phyloP scores from a whole-genome alignment of 1,139 yeast species.

The Pichiaceae sp. region DNA sequence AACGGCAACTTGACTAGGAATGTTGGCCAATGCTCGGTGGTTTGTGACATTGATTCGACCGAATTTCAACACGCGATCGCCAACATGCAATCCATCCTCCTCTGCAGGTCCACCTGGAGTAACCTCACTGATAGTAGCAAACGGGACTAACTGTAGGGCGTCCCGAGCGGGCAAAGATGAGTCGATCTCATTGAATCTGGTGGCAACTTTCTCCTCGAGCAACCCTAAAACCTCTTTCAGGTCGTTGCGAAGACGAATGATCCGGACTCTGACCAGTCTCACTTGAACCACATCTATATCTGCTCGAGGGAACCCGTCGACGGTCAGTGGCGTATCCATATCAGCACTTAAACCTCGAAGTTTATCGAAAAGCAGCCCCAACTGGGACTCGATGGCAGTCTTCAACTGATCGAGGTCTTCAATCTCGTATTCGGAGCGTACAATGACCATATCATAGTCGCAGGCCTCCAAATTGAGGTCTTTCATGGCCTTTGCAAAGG shows the following conservation, averaged over 20 bases:
- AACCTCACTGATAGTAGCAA: slow-evolving; percentile 48
- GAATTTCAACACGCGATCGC: slow-evolving; percentile 33
- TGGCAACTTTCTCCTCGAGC: slow-evolving; percentile 38
- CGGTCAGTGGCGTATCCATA: slow-evolving; percentile 57
- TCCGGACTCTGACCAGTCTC: slow-evolving; percentile 51
- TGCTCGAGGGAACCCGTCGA: slow-evolving; percentile 78
- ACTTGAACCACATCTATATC: slow-evolving; percentile 72
- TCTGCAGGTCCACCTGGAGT: slow-evolving; percentile 38
- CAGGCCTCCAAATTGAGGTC: not conserved
- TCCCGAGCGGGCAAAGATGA: slow-evolving; percentile 3
- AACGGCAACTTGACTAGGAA: not conserved
- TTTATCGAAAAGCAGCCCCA: slow-evolving; percentile 13
- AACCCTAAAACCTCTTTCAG: slow-evolving; percentile 39
- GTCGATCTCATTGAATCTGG: slow-evolving; percentile 6
- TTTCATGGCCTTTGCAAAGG: slow-evolving; percentile 3
- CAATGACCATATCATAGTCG: slow-evolving; percentile 1
- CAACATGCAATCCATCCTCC: slow-evolving; percentile 25
- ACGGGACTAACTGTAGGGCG: slow-evolving; percentile 31
- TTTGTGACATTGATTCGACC: slow-evolving; percentile 36
- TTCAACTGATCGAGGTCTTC: slow-evolving; percentile 8
- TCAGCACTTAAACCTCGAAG: slow-evolving; percentile 33
- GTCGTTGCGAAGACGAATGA: slow-evolving; percentile 67
- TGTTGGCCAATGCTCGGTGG: slow-evolving; percentile 20
- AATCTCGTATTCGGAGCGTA: not conserved
- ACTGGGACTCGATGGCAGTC: slow-evolving; percentile 15